These are phyloP conservation scores for Myxozyma sirexii DNA, from an alignment of 805 yeast genomes.

Conservation along the genomic window DNA sequence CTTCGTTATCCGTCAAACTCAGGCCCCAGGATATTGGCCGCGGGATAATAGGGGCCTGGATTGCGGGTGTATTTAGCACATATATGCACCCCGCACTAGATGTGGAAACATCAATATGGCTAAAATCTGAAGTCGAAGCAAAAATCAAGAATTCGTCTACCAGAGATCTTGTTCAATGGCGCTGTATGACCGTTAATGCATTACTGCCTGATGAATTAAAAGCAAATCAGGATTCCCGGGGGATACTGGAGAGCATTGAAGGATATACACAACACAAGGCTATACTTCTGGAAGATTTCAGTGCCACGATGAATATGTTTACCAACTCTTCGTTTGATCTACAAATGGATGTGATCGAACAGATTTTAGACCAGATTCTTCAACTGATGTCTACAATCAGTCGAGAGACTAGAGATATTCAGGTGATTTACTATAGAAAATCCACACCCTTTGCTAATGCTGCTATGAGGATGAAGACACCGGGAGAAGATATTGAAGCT, in stretches of 20 bases:
- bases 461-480: not conserved
- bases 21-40: conserved; percentile 5
- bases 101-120: not conserved
- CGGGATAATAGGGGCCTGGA: not conserved
- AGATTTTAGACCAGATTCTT: not conserved
- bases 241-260: not conserved
- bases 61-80: not conserved
- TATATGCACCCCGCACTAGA: conserved; percentile 9
- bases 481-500: not conserved
- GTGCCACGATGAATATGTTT: not conserved
- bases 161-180: conserved; percentile 3
- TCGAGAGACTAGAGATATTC: conserved; percentile 5
- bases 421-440: not conserved
- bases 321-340: not conserved
- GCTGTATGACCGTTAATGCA: conserved; percentile 1
- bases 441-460: not conserved
- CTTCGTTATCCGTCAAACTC: not conserved
- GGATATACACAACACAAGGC: not conserved
- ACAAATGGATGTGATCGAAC: not conserved
- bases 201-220: not conserved
- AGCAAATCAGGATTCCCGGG: not conserved
- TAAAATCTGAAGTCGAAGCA: not conserved
- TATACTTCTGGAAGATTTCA: not conserved
- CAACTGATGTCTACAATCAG: not conserved
- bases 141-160: not conserved